phyloP scores from a whole-genome alignment of 108 stramenopile species.

The Skeletonema marinoi region DNA sequence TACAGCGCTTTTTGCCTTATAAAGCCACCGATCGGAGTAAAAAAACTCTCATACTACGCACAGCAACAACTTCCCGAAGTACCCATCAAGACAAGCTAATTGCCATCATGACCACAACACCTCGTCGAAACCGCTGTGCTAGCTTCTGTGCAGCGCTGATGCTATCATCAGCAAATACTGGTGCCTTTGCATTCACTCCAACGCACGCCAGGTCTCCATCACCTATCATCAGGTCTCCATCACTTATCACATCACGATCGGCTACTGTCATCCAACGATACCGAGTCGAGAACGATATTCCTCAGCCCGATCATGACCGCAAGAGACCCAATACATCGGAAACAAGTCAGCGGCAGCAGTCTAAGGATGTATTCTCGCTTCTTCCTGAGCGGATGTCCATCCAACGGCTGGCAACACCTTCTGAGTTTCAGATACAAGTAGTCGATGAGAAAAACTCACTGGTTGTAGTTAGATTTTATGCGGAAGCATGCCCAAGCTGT shows the following conservation, averaged over 20 bases:
- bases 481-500: conserved; percentile 32
- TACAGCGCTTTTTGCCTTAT: too few species aligned
- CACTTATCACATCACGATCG: conserved; percentile 7
- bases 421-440: conserved; percentile 20
- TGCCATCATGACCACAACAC: neutral
- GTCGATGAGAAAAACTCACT: conserved; percentile 10
- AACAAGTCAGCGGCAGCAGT: neutral
- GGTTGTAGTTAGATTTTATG: conserved; percentile 25
- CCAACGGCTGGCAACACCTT: conserved; percentile 17
- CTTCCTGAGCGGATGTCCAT: conserved; percentile 22
- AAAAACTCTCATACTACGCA: too few species aligned
- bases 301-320: neutral
- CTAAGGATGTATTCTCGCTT: conserved; percentile 22
- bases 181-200: neutral
- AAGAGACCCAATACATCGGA: neutral
- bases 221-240: neutral
- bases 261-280: conserved; percentile 31
- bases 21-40: too few species aligned
- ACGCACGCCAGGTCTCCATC: neutral
- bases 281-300: conserved; percentile 21
- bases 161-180: neutral
- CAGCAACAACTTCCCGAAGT: neutral
- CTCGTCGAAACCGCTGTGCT: neutral
- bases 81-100: neutral
- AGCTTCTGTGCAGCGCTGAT: neutral